Evolutionary conservation across 2,329 filamentous ascomycete genomes (phyloP).

Genomic region (Cordyceps militaris): DNA sequence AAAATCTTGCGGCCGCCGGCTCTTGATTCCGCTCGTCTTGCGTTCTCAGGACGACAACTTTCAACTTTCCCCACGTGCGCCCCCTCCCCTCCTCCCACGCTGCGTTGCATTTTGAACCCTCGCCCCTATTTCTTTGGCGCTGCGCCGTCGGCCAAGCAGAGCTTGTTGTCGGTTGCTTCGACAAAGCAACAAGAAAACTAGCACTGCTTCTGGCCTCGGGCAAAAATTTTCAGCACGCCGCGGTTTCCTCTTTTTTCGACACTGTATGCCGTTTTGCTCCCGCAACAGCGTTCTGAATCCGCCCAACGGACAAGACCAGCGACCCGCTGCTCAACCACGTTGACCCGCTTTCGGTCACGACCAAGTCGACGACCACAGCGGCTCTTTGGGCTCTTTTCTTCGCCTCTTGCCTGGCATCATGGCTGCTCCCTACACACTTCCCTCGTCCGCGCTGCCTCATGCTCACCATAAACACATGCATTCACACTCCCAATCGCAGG

Average conservation of each 20-base stretch:
- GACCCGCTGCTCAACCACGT: constrained; percentile 1
- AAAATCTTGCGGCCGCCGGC: too few species aligned
- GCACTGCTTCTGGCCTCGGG: too few species aligned
- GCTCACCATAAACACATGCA: constrained; percentile 38
- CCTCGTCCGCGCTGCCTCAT: constrained; percentile 43
- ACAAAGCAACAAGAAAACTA: neutral
- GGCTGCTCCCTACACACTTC: constrained; percentile 47
- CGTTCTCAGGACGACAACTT: neutral
- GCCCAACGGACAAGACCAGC: neutral
- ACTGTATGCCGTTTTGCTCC: neutral
- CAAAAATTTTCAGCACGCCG: neutral
- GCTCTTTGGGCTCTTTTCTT: neutral
- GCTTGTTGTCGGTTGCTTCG: neutral
- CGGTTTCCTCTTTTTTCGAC: neutral
- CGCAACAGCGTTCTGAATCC: neutral
- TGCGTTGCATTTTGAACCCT: neutral
- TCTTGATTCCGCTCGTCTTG: neutral
- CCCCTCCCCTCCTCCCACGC: neutral
- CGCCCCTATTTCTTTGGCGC: constrained; percentile 3
- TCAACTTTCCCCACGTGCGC: constrained; percentile 8
- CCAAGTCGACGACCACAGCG: constrained; percentile 11
- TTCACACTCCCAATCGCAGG: constrained; percentile 31
- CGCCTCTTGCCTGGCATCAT: constrained; percentile 24
- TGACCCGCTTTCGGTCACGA: constrained; percentile 13
- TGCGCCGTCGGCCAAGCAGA: neutral